Base-by-base conservation (phyloP, 23 red algal genomes). In the Gracilaria caudata region DNA sequence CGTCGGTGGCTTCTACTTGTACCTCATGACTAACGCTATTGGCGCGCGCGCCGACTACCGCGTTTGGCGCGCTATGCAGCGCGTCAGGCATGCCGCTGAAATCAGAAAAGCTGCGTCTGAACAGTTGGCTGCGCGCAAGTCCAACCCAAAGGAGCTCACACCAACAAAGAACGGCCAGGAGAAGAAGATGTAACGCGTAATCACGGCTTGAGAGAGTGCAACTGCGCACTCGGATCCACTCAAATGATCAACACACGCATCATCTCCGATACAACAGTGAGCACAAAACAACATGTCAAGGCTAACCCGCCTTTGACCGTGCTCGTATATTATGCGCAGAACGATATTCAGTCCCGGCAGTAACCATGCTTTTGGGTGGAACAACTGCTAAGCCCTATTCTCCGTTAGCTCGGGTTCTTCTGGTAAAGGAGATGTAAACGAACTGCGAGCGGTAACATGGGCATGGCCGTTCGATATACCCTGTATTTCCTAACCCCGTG, bases 61-160 rank as follows among this genome's bases (percentile, higher is more conserved):
- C 26, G 82, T 76, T 19, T 70, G 64, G 63, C n/a, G 68, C 0
- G 82, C 82, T 4, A 86, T 86, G 82, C 82, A 86, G 39, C 82
- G 82, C 14, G 82, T 63, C 0, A 65, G 23, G 19, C 55, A 4
- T 56, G 80, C 80, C 1, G 63, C 59, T 25, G 53, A 84, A 49
- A 23, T 64, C 10, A 57, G 45, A n/a, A 58, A 82, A 82, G 54
- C 32, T 17, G 45, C 38, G 21, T 61, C 78, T 14, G 19, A 44
- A 20, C 51, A 61, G 4, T 11, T 35, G 12, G 61, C 28, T 35
- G 3, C 61, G 12, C 61, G 29, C 0, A 25, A 66, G 17, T 14
- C 61, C 36, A 66, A 66, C 1, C 0, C 2, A 16, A 37, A 12
- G 7, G 10, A 66, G 61, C 61, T 66, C 61, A 35, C 61, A 3